Conservation (phyloP, 176 grass and related monocot species). For the Lolium multiflorum region DNA sequence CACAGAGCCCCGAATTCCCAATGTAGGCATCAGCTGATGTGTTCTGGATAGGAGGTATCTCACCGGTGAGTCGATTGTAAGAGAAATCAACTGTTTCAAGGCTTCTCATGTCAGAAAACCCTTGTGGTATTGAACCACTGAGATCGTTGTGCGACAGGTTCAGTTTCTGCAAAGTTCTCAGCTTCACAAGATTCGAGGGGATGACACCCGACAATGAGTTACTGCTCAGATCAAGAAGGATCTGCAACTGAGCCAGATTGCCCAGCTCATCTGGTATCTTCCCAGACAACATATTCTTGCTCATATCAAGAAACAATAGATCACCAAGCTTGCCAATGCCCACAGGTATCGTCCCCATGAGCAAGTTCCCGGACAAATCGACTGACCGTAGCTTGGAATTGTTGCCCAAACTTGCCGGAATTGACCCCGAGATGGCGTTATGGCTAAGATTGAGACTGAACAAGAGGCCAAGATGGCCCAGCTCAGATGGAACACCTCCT, state of each 20-base stretch:
- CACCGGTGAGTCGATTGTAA: constrained; percentile 73
- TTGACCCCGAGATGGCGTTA: constrained; percentile 58
- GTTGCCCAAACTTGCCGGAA: constrained; percentile 53
- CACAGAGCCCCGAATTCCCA: constrained; percentile 77
- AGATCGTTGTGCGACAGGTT: constrained; percentile 86
- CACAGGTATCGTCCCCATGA: constrained; percentile 50
- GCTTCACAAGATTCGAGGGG: constrained; percentile 65
- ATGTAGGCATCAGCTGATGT: constrained; percentile 51
- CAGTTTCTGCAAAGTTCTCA: constrained; percentile 57
- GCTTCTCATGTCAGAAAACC: constrained; percentile 69
- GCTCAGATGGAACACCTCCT: constrained; percentile 58
- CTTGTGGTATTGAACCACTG: constrained; percentile 59
- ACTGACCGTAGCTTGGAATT: constrained; percentile 40
- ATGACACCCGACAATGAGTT: constrained; percentile 71
- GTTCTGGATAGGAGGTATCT: constrained; percentile 65
- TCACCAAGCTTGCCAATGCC: constrained; percentile 39
- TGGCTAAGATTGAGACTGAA: constrained; percentile 79
- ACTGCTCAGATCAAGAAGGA: constrained; percentile 86
- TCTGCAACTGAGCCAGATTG: constrained; percentile 67
- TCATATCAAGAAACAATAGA: constrained; percentile 71
- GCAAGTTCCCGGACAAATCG: constrained; percentile 73
- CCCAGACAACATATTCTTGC: constrained; percentile 72
- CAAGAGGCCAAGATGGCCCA: constrained; percentile 54
- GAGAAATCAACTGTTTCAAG: constrained; percentile 88
- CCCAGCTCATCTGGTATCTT: constrained; percentile 74